Evolutionary conservation across 2,329 filamentous ascomycete species (phyloP), one percentile per base, ranked within the genome.

Genomic region (Beauveria sp.): DNA sequence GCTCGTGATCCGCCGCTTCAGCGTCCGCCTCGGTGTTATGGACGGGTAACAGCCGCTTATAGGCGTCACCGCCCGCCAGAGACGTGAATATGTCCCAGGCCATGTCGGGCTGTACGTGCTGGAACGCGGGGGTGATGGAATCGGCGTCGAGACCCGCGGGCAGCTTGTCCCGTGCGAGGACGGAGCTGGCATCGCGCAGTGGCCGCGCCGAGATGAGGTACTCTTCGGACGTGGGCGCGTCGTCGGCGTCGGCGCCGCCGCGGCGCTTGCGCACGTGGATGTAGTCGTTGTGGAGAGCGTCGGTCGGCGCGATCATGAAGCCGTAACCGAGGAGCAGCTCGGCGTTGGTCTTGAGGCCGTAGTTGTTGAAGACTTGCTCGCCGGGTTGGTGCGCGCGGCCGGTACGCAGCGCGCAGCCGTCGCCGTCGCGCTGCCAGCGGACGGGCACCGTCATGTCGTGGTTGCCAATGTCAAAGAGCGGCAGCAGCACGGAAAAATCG

Each of bases 331-430:
- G 74, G 1, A 88, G 77, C 26, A 88, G 75, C 74, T 90, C 87
- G 63, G 87, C 88, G 67, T 91, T 92, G 7, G 88, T 89, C 72
- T 90, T 89, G 68, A 77, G 72, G 34, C 88, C 88, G 69, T 92
- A 92, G 71, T 90, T 91, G 75, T 90, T 90, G 68, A 80, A 87
- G 26, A 86, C 72, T 66, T 86, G 83, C 34, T 83, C 72, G 0
- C 86, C 84, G 0, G 83, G 73, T 5, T 65, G 54, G 66, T 86
- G 80, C 1, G 66, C 64, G 61, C 76, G 74, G 20, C 69, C 70
- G 9, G 78, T 76, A 18, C 71, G 68, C 10, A 87, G 75, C 9
- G 70, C 72, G 63, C 81, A 85, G 22, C 65, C 52, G 16, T 66
- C 14, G 56, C 7, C 28, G 45, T 34, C 20, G 38, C 80, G 76